Evolutionary conservation across 148 eudicot species (phyloP).

Genomic region (Dianthus caryophyllus): DNA sequence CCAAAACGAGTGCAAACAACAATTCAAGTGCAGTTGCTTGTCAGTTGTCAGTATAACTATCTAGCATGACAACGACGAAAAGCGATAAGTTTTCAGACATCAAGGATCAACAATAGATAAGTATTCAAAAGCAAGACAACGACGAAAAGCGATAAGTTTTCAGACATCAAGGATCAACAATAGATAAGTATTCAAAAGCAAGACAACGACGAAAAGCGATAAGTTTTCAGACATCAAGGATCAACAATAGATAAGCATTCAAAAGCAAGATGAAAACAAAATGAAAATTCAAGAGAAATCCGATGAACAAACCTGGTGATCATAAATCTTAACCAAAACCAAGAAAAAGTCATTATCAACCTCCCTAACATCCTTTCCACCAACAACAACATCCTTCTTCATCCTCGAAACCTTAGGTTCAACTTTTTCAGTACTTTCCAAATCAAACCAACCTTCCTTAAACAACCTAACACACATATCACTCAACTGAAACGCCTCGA

Average conservation of each 20-base stretch:
- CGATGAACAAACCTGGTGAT: constrained; percentile 69
- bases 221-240: not conserved
- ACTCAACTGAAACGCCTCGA: constrained; percentile 99
- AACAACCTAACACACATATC: constrained; percentile 87
- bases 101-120: not conserved
- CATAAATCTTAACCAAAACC: constrained; percentile 80
- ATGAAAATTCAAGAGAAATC: not conserved
- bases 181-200: not conserved
- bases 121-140: not conserved
- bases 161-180: not conserved
- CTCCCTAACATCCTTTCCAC: constrained; percentile 81
- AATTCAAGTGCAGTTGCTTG: not conserved
- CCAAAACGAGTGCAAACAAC: not conserved
- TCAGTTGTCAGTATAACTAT: not conserved
- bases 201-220: not conserved
- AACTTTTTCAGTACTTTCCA: constrained; percentile 26
- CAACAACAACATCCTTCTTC: constrained; percentile 95
- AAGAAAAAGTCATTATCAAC: constrained; percentile 96
- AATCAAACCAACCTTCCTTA: constrained; percentile 85
- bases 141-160: not conserved
- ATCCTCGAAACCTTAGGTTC: constrained; percentile 86
- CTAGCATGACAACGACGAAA: not conserved
- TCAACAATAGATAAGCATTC: not conserved
- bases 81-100: not conserved
- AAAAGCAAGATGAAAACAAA: not conserved